Base-by-base conservation (phyloP, 805 yeast genomes). In the Ogataea trehaloabstinens region DNA sequence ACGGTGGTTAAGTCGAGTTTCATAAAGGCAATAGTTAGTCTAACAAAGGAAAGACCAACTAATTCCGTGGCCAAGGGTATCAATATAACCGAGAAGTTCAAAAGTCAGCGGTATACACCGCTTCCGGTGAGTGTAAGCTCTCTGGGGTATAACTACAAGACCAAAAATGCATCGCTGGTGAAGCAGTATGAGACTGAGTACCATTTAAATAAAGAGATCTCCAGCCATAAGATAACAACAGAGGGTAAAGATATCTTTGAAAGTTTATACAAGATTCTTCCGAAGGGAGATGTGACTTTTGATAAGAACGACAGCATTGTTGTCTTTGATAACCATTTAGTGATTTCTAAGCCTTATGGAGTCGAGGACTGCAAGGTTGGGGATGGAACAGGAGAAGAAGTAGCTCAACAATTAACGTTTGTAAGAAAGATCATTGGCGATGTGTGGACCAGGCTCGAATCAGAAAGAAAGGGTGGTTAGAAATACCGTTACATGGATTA, bases 1-100 rank as follows among this genome's bases (percentile, higher is more conserved):
- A 70, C 74, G 42, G 62, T 82, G 34, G 63, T 83, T 37, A 80
- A 79, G 53, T 67, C 78, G 6, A 57, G 77, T 2, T 82, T 76
- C 54, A 71, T 84, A 45, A 80, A 78, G 51, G 64, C 67, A 5
- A 65, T 82, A 13, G 66, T 67, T 18, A 73, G 51, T 17, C 29
- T 53, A 71, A 8, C 49, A 66, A 35, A 76, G 70, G 32, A 73
- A 61, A 46, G 68, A 60, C 40, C 60, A 48, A 30, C 39, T 13
- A 28, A 28, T 10, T 18, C 35, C 7, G 13, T 24, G n/a, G 25
- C 37, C 8, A 44, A 41, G 30, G 33, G 35, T 8, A 11, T 29
- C 20, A 35, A 40, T 15, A 32, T 55, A 22, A 52, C 49, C 37
- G 56, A 55, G 7, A 53, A 48, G 37, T 59, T 58, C 35, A 35